Percentiles rank a stretch among this genome's conserved stretches.
These are phyloP conservation scores for Diaporthe longicolla DNA, from an alignment of 2,329 filamentous ascomycete genomes.

Conservation along the genomic window DNA sequence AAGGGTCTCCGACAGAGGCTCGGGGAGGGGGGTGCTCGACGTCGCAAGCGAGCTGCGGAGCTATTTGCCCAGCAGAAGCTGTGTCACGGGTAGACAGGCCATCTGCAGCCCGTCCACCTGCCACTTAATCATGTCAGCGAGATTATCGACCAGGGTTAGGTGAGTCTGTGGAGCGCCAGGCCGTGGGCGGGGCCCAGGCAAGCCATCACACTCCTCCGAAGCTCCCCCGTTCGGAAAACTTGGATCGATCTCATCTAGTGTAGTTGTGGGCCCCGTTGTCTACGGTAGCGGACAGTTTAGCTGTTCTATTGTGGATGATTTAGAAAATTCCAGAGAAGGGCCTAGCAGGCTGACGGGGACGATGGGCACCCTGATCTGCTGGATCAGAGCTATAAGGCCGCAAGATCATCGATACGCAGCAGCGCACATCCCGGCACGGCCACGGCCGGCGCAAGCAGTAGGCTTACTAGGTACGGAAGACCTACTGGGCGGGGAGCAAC, in stretches of 20 bases:
- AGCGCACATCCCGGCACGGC: slow-evolving; percentile 17
- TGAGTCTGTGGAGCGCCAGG: not conserved
- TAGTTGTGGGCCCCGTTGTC: not conserved
- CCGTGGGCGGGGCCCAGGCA: not conserved
- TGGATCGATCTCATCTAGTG: slow-evolving; percentile 18
- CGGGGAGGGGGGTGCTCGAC: not conserved
- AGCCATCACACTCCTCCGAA: not conserved
- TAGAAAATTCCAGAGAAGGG: not conserved
- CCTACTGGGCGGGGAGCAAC: slow-evolving; percentile 26
- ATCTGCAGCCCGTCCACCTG: slow-evolving; percentile 22
- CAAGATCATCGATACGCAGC: slow-evolving; percentile 28
- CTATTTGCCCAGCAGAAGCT: not conserved
- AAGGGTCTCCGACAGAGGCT: not conserved
- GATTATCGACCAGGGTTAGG: slow-evolving; percentile 23
- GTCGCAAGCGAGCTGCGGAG: slow-evolving; percentile 20
- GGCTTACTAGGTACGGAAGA: not conserved
- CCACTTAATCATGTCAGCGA: slow-evolving; percentile 32
- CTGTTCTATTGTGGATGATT: not conserved
- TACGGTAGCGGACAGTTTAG: not conserved
- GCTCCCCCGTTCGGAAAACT: not conserved
- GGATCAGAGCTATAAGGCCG: slow-evolving; percentile 27
- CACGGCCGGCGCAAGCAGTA: not conserved
- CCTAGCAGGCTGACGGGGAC: not conserved
- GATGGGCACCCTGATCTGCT: slow-evolving; percentile 14
- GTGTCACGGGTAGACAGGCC: slow-evolving; percentile 20